These are phyloP conservation scores for Trichophyton rubrum DNA, from an alignment of 2,329 filamentous ascomycete genomes.

Conservation along the genomic window DNA sequence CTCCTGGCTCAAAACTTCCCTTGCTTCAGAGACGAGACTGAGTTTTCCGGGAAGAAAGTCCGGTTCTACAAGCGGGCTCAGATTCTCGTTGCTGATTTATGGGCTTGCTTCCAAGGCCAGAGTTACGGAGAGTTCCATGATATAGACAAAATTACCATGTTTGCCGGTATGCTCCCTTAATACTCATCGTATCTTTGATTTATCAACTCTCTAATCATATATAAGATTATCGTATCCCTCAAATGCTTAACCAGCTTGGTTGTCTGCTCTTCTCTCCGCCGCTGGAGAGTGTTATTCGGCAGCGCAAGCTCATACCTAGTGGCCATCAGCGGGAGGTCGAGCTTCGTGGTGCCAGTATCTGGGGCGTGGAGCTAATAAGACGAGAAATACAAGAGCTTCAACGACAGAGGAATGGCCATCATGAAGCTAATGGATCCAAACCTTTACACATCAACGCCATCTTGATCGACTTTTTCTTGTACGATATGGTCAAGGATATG, in stretches of 20 bases:
- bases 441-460: slow-evolving; percentile 62
- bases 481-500: slow-evolving; percentile 81
- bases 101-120: slow-evolving; percentile 84
- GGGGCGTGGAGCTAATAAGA: slow-evolving; percentile 82
- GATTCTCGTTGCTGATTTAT: slow-evolving; percentile 88
- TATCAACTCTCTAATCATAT: no score
- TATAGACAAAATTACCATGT: slow-evolving; percentile 95
- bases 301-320: slow-evolving; percentile 52
- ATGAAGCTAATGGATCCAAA: slow-evolving; percentile 4
- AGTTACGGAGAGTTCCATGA: slow-evolving; percentile 71
- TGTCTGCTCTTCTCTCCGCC: slow-evolving; percentile 75
- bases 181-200: no score
- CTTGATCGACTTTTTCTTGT: slow-evolving; percentile 92
- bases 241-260: slow-evolving; percentile 73
- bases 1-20: slow-evolving; percentile 67
- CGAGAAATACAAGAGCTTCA: slow-evolving; percentile 53
- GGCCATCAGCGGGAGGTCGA: slow-evolving; percentile 76
- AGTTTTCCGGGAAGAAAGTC: slow-evolving; percentile 61
- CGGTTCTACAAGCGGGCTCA: slow-evolving; percentile 88
- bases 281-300: slow-evolving; percentile 57
- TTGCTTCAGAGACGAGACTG: slow-evolving; percentile 73
- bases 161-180: slow-evolving; percentile 48
- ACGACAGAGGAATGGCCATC: slow-evolving; percentile 8
- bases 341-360: slow-evolving; percentile 83
- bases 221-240: slow-evolving; percentile 81